Conservation (phyloP, 1,284 basidiomycete genomes). For the Tremellales sp. region DNA sequence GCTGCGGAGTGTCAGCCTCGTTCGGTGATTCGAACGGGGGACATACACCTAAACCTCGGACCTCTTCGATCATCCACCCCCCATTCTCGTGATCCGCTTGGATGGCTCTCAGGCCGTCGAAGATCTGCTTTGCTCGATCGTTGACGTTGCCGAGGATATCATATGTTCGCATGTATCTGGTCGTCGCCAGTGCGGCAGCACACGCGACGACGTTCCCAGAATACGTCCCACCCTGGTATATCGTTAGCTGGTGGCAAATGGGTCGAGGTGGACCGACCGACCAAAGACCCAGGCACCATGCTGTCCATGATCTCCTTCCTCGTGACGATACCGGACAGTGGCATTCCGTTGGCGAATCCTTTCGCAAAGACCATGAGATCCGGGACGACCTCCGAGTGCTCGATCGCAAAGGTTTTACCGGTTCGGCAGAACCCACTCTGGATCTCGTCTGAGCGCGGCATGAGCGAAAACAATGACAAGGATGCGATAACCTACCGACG, state of each 20-base stretch:
- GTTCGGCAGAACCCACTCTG: slow-evolving; percentile 51
- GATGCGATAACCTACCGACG: slow-evolving; percentile 66
- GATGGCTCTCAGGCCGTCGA: slow-evolving; percentile 55
- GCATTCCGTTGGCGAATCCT: slow-evolving; percentile 60
- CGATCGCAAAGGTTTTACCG: slow-evolving; percentile 65
- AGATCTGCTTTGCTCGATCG: slow-evolving; percentile 66
- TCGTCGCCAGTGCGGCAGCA: slow-evolving; percentile 68
- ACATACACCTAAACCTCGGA: slow-evolving; percentile 66
- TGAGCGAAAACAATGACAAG: background rate
- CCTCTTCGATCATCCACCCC: slow-evolving; percentile 61
- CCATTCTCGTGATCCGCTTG: slow-evolving; percentile 49
- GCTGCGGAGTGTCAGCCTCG: slow-evolving; percentile 16
- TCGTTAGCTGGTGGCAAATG: background rate
- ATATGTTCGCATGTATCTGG: slow-evolving; percentile 23
- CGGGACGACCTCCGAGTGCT: slow-evolving; percentile 64
- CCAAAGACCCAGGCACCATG: slow-evolving; percentile 31
- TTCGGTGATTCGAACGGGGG: no score
- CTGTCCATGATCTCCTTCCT: slow-evolving; percentile 67
- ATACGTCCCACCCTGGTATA: slow-evolving; percentile 33
- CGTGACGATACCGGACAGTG: slow-evolving; percentile 79
- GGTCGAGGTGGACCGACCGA: slow-evolving; percentile 6
- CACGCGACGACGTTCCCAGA: slow-evolving; percentile 81
- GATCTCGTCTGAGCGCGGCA: slow-evolving; percentile 43
- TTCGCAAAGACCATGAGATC: slow-evolving; percentile 85
- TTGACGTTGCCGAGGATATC: slow-evolving; percentile 70